Conservation (phyloP, 768 basidiomycete genomes). For the Xerocomellus amylosporus region DNA sequence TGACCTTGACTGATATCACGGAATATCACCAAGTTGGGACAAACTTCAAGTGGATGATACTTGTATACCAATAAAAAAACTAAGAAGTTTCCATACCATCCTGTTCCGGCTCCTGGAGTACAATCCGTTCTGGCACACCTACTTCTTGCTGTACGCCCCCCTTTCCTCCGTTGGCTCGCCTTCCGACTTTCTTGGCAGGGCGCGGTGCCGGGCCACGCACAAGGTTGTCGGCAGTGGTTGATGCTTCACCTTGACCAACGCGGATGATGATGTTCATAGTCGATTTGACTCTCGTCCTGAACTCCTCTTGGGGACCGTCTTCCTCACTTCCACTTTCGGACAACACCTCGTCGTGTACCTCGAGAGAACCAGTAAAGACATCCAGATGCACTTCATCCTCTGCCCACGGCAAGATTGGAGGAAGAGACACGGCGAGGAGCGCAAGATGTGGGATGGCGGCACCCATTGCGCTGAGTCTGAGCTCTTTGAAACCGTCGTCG, state of each 20-base stretch:
- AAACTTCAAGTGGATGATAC: neutral
- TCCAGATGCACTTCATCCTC: conserved; percentile 60
- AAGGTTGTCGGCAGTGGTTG: conserved; percentile 18
- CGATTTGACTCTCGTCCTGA: conserved; percentile 67
- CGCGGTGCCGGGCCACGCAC: neutral
- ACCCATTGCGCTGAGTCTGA: conserved; percentile 81
- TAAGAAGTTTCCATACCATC: conserved; percentile 37
- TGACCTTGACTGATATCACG: neutral
- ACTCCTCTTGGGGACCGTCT: conserved; percentile 52
- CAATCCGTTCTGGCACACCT: conserved; percentile 24
- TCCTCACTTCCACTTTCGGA: conserved; percentile 44
- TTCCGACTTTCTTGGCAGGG: conserved; percentile 8
- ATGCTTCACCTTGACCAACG: conserved; percentile 57
- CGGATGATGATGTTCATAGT: conserved; percentile 58
- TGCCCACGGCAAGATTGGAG: conserved; percentile 66
- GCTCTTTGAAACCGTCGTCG: conserved; percentile 74
- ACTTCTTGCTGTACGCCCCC: conserved; percentile 2
- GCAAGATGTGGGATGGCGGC: conserved; percentile 84
- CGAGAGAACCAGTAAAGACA: conserved; percentile 65
- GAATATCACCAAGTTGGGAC: neutral
- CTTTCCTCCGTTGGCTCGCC: conserved; percentile 8
- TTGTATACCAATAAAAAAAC: neutral
- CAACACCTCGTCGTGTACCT: conserved; percentile 75
- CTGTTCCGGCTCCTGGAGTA: conserved; percentile 45
- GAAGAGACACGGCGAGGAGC: conserved; percentile 66